These are phyloP conservation scores for Sechiopsis laciniata DNA, from an alignment of 306 rosid species.

Conservation along the genomic window DNA sequence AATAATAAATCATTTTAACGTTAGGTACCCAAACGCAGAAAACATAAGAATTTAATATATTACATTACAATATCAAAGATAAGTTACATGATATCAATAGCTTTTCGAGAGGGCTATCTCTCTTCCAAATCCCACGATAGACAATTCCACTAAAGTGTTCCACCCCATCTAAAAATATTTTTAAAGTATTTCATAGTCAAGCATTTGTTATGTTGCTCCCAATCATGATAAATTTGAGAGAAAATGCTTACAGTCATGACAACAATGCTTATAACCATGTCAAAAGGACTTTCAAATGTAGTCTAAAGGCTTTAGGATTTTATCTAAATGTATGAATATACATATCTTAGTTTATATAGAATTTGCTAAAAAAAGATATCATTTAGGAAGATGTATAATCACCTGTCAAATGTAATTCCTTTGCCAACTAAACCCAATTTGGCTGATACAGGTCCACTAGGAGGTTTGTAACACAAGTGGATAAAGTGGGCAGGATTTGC, in stretches of 20 bases:
- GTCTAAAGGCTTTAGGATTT: neutral
- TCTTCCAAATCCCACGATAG: no score
- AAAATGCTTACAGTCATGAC: neutral
- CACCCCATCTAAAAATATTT: no score
- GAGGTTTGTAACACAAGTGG: constrained; percentile 79
- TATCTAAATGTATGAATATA: neutral
- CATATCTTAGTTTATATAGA: no score
- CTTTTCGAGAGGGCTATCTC: no score
- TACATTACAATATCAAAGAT: no score
- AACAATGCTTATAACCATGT: neutral
- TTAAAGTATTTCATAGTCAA: neutral
- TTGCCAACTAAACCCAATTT: constrained; percentile 94
- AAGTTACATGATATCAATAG: no score
- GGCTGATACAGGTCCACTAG: constrained; percentile 54
- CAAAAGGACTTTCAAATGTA: neutral
- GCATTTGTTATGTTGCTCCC: neutral
- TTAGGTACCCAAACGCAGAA: no score
- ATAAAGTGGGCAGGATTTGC: constrained; percentile 87
- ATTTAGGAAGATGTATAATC: constrained; percentile 4
- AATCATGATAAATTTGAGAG: neutral
- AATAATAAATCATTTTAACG: neutral
- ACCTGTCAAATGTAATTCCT: constrained; percentile 98
- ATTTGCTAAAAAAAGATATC: constrained; percentile 7
- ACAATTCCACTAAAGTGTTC: no score
- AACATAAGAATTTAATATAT: no score